These are phyloP conservation scores for Pseudocercospora fijiensis DNA, from an alignment of 2,329 filamentous ascomycete species.

Conservation along the genomic window DNA sequence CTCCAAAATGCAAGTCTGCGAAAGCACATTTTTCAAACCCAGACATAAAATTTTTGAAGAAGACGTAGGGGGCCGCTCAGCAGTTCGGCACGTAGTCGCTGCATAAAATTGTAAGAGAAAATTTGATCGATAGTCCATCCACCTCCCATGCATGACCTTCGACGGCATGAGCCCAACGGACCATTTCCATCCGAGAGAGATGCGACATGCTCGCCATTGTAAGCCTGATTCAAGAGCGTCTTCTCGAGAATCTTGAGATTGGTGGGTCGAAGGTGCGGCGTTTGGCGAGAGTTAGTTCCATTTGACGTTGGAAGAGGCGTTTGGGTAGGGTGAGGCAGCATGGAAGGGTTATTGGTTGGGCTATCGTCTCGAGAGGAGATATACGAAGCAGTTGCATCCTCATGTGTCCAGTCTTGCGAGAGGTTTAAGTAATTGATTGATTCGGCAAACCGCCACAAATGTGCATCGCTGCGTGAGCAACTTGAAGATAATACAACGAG, in stretches of 20 bases:
- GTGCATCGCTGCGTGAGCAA: background rate
- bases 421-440: background rate
- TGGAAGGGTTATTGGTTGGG: constrained; percentile 29
- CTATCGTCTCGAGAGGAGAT: constrained; percentile 24
- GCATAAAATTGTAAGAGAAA: constrained; percentile 42
- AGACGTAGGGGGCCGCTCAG: constrained; percentile 34
- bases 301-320: constrained; percentile 50
- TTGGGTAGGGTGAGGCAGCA: constrained; percentile 39
- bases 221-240: constrained; percentile 38
- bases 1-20: constrained; percentile 7
- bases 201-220: constrained; percentile 35
- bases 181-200: constrained; percentile 37
- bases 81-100: constrained; percentile 34
- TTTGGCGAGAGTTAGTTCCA: constrained; percentile 39
- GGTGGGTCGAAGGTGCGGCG: constrained; percentile 44
- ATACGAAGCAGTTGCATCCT: background rate
- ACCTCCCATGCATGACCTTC: constrained; percentile 37
- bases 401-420: constrained; percentile 13
- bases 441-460: no score
- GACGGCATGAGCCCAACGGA: constrained; percentile 35
- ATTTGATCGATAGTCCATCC: constrained; percentile 36
- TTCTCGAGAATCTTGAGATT: constrained; percentile 42
- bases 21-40: constrained; percentile 5
- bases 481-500: background rate
- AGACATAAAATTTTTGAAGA: constrained; percentile 21